phyloP scores from a whole-genome alignment of 2,329 filamentous ascomycete genomes.

The Xylariales sp. region DNA sequence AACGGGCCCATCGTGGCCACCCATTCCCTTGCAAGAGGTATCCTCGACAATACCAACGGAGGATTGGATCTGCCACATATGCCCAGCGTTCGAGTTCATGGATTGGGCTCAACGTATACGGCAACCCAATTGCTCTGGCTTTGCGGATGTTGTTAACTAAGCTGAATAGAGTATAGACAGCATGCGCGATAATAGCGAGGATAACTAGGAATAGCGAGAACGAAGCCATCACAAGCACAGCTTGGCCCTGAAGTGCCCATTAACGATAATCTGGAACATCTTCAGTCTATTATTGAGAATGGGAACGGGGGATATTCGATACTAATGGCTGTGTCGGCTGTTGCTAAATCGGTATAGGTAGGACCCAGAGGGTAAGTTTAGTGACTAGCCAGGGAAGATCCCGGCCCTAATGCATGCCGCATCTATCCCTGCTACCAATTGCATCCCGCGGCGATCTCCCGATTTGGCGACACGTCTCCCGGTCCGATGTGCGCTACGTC shows the following conservation, averaged over 20 bases:
- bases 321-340: constrained; percentile 8
- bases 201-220: constrained; percentile 18
- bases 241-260: not conserved
- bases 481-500: not conserved
- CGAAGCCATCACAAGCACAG: constrained; percentile 1
- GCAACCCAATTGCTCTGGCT: constrained; percentile 14
- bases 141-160: constrained; percentile 14
- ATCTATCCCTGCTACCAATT: not conserved
- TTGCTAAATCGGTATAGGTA: constrained; percentile 1
- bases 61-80: constrained; percentile 16
- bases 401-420: not conserved
- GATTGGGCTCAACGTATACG: constrained; percentile 18
- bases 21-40: constrained; percentile 8
- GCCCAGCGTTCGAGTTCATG: constrained; percentile 22
- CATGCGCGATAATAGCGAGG: not conserved
- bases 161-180: constrained; percentile 6
- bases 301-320: not conserved
- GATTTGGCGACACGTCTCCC: not conserved
- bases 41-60: constrained; percentile 7
- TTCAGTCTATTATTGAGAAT: not conserved
- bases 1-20: constrained; percentile 31
- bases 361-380: not conserved
- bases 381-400: constrained; percentile 3
- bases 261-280: not conserved
- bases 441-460: constrained; percentile 2